Base-by-base conservation (phyloP, 2,329 filamentous ascomycete species). In the Fusarium miscanthi region DNA sequence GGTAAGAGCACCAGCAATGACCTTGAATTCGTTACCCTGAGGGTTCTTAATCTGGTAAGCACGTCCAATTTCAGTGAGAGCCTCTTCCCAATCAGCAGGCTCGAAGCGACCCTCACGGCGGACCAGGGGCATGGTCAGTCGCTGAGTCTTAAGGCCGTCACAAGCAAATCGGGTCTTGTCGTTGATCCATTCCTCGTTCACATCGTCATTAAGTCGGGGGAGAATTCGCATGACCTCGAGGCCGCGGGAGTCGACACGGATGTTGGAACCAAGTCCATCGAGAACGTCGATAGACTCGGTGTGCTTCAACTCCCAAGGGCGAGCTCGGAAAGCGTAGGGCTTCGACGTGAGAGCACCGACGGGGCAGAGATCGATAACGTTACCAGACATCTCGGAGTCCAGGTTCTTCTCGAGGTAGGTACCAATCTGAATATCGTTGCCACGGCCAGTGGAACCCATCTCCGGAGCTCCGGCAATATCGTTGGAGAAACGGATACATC, bases 171-270 rank as follows among this genome's bases (percentile, higher is more conserved):
- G 91, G 43, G 94, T 92, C 88, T 98, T 99, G 87, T 99, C 96
- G 84, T 98, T 96, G 82, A 99, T 98, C 96, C 96, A 99, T 84
- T 99, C 96, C 86, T 99, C 96, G 83, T 99, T 99, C 78, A 99
- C 91, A 78, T 98, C 95, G 81, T 99, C 96, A 82, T 99, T 99
- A 69, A 99, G 88, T 78, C 96, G 90, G 66, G 96, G 96, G 21
- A 98, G 81, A 68, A 99, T 88, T 77, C 96, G 92, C 95, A 99
- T 97, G 57, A 99, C 95, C 85, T 98, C 95, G 74, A 98, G 87
- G 66, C 96, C 96, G 79, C 96, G 91, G 64, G 94, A 92, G 84
- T 99, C 96, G 48, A 98, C 91, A 48, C 96, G 92, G 78, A 99
- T 97, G 82, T 97, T 97, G 65, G 95, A 98, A 67, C 96, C 96